phyloP scores from a whole-genome alignment of 2,329 filamentous ascomycete genomes.

The Aspergillus sp. region DNA sequence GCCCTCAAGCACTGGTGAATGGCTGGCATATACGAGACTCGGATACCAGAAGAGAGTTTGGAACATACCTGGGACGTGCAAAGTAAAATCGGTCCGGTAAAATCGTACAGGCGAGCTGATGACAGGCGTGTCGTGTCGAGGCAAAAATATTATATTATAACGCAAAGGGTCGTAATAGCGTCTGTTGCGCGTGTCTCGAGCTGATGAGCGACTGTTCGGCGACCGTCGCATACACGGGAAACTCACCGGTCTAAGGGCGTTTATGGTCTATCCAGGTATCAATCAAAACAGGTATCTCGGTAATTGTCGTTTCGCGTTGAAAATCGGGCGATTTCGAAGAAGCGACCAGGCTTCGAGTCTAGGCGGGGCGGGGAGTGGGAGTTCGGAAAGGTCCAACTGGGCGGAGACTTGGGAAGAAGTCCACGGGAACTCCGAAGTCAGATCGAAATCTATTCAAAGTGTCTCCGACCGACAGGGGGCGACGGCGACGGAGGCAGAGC shows the following conservation, averaged over 20 bases:
- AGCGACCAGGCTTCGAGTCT: slow-evolving; percentile 22
- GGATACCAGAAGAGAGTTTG: neutral
- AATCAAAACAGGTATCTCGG: slow-evolving; percentile 13
- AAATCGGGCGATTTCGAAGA: slow-evolving; percentile 11
- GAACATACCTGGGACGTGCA: slow-evolving; percentile 12
- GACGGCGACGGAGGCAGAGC: slow-evolving; percentile 9
- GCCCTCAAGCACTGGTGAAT: neutral
- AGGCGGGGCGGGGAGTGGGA: slow-evolving; percentile 5
- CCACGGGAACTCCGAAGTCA: too few relatives aligned
- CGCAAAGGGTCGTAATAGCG: slow-evolving; percentile 18
- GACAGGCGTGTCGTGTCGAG: neutral
- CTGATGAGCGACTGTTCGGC: slow-evolving; percentile 6
- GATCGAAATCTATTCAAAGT: too few relatives aligned
- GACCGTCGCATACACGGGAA: slow-evolving; percentile 3
- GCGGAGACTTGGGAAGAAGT: too few relatives aligned
- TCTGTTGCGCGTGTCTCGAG: slow-evolving; percentile 10
- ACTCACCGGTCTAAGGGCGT: slow-evolving; percentile 29
- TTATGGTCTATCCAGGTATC: slow-evolving; percentile 12
- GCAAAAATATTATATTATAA: neutral
- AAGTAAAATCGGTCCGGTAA: slow-evolving; percentile 7
- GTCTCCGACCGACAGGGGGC: slow-evolving; percentile 3
- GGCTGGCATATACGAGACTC: neutral
- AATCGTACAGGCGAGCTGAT: neutral
- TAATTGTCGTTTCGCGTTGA: slow-evolving; percentile 18
- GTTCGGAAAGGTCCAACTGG: too few relatives aligned